A percentile compares a stretch with the other conserved stretches of the same genome.
phyloP scores from a whole-genome alignment of 768 basidiomycete genomes.

The Pleurotus cornucopiae region DNA sequence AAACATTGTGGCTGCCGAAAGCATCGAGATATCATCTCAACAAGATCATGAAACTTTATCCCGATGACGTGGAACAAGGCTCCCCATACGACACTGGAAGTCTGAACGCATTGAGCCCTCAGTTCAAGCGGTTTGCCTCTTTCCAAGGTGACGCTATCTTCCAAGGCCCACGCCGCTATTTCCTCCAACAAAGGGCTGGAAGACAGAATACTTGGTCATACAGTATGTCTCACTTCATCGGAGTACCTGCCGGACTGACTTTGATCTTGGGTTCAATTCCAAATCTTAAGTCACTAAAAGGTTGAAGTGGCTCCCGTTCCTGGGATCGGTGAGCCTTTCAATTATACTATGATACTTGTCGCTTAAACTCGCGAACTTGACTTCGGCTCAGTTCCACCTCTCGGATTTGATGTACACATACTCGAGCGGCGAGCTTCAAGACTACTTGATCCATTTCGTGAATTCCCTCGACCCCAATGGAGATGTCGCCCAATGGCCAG shows the following conservation, averaged over 20 bases:
- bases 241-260: background rate
- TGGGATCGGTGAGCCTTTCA: conserved; percentile 27
- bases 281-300: conserved; percentile 27
- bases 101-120: conserved; percentile 34
- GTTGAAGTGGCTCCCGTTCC: conserved; percentile 21
- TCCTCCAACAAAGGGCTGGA: conserved; percentile 33
- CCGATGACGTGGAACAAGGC: conserved; percentile 37
- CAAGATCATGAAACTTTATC: conserved; percentile 30
- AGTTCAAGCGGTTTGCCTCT: conserved; percentile 49
- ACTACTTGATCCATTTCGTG: conserved; percentile 32
- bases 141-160: conserved; percentile 47
- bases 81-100: conserved; percentile 46
- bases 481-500: conserved; percentile 25
- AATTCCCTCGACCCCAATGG: conserved; percentile 31
- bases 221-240: conserved; percentile 14
- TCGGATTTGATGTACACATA: conserved; percentile 28
- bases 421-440: conserved; percentile 23
- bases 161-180: conserved; percentile 48
- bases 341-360: background rate
- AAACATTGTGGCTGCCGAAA: conserved; percentile 19
- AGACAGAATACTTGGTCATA: conserved; percentile 37
- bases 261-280: background rate
- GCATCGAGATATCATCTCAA: conserved; percentile 23
- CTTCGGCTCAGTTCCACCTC: conserved; percentile 22
- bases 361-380: background rate